These are phyloP conservation scores for Penicillium crustosum DNA, from an alignment of 2,329 filamentous ascomycete genomes.

Conservation along the genomic window DNA sequence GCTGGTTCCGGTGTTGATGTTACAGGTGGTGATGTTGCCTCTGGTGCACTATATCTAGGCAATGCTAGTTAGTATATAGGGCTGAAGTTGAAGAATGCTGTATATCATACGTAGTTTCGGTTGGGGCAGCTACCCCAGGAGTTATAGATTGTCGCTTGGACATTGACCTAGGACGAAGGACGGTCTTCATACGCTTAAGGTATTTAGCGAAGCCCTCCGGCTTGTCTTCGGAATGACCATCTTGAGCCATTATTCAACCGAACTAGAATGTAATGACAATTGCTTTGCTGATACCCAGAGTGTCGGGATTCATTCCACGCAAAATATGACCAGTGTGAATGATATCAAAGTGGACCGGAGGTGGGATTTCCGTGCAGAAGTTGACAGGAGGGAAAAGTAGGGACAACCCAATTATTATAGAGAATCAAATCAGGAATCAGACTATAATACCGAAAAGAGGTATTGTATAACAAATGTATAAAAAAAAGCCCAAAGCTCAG, in stretches of 20 bases:
- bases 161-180: conserved; percentile 33
- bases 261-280: conserved; percentile 17
- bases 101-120: conserved; percentile 22
- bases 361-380: conserved; percentile 3
- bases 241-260: conserved; percentile 28
- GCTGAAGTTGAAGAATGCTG: not conserved
- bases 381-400: conserved; percentile 4
- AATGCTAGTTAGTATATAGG: not conserved
- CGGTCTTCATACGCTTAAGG: conserved; percentile 42
- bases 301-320: conserved; percentile 17
- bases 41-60: not conserved
- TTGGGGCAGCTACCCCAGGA: conserved; percentile 15
- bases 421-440: not conserved
- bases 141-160: conserved; percentile 31
- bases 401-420: conserved; percentile 2
- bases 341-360: not conserved
- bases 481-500: conserved; percentile 2
- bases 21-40: not conserved
- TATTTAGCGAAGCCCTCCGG: conserved; percentile 41
- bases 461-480: not conserved
- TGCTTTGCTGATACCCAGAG: conserved; percentile 11
- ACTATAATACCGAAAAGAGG: not conserved
- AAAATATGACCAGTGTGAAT: not conserved
- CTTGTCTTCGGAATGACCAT: conserved; percentile 22
- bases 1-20: not conserved